Conservation (phyloP, 2,329 filamentous ascomycete genomes). For the Dactylellina drechsleri region DNA sequence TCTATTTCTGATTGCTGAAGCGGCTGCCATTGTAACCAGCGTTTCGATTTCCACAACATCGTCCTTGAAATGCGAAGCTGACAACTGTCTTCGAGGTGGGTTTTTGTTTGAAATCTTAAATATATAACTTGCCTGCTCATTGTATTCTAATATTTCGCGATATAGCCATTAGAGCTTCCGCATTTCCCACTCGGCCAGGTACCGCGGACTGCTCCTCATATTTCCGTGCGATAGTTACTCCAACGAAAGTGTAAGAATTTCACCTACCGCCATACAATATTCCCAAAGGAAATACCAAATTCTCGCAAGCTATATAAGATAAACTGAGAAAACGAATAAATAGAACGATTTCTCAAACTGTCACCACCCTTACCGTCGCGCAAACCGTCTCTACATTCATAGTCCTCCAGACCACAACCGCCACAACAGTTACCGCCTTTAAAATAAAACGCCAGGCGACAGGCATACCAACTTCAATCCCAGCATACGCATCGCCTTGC, state of each 20-base stretch:
- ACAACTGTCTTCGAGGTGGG: slow-evolving; percentile 28
- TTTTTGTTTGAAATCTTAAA: not conserved
- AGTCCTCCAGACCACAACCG: not conserved
- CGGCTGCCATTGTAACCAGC: too few species aligned
- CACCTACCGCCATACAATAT: not conserved
- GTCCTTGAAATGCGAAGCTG: slow-evolving; percentile 4
- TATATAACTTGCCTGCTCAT: not conserved
- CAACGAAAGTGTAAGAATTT: slow-evolving; percentile 17
- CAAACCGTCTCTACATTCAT: not conserved
- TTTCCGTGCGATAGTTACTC: slow-evolving; percentile 12
- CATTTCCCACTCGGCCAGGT: slow-evolving; percentile 12
- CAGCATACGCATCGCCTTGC: slow-evolving; percentile 58
- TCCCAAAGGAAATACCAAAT: too few species aligned
- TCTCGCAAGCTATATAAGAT: not conserved
- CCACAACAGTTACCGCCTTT: not conserved
- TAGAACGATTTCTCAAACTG: slow-evolving; percentile 9
- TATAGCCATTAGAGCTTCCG: slow-evolving; percentile 8
- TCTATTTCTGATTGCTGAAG: too few species aligned
- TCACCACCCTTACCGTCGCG: not conserved
- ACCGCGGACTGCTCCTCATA: slow-evolving; percentile 8
- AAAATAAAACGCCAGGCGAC: slow-evolving; percentile 1
- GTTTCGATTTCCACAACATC: too few species aligned
- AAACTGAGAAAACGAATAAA: not conserved
- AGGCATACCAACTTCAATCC: slow-evolving; percentile 20
- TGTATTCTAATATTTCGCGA: not conserved